phyloP scores from a whole-genome alignment of 352 stramenopile genomes.

The Blastocystis hominis region DNA sequence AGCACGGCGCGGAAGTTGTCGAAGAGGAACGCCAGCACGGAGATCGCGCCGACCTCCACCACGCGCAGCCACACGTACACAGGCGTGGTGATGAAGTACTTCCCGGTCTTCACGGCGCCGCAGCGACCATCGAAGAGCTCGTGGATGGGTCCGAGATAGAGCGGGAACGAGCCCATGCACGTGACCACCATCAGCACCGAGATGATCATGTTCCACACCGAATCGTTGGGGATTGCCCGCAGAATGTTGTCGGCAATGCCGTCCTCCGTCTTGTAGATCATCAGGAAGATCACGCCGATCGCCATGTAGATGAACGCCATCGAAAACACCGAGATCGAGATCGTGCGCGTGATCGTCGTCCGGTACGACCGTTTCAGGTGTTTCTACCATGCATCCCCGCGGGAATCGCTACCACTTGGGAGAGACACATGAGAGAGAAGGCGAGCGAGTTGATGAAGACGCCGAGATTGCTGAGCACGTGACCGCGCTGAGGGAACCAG shows the following conservation, averaged over 20 bases:
- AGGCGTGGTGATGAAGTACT: not conserved
- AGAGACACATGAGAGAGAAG: conserved; percentile 16
- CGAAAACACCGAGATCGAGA: not conserved
- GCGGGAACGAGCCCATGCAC: conserved; percentile 34
- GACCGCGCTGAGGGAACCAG: not conserved
- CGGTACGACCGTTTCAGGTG: conserved; percentile 2
- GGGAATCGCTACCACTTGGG: not conserved
- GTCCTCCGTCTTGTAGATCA: conserved; percentile 3
- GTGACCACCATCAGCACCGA: conserved; percentile 34
- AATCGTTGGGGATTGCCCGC: not conserved
- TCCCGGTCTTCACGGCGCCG: not conserved
- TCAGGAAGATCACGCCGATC: conserved; percentile 29
- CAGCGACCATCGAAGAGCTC: conserved; percentile 18
- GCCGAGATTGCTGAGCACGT: conserved; percentile 8
- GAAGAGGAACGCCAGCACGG: conserved; percentile 4
- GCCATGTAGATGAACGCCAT: conserved; percentile 31
- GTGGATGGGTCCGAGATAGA: conserved; percentile 13
- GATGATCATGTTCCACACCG: conserved; percentile 12
- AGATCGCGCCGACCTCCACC: not conserved
- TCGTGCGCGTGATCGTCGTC: not conserved
- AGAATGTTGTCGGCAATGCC: conserved; percentile 26
- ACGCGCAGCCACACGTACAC: not conserved
- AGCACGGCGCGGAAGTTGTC: conserved; percentile 2
- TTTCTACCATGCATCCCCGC: not conserved
- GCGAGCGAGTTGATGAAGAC: conserved; percentile 41